Evolutionary conservation across 208 protist species (phyloP).

Genomic region (Acanthamoeba sp.): DNA sequence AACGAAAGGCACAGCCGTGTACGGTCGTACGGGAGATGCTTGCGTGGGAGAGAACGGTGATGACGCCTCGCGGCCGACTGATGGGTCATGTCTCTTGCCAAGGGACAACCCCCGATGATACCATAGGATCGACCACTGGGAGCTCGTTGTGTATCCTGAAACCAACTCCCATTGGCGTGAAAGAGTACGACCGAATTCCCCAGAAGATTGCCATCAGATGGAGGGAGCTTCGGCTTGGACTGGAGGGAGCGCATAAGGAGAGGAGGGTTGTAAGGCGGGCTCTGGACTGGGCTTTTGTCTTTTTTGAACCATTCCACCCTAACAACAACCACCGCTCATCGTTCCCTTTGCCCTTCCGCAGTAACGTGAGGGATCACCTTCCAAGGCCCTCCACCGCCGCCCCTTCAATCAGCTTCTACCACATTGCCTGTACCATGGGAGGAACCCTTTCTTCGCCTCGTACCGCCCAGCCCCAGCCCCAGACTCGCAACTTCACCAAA

Average conservation of each 20-base stretch:
- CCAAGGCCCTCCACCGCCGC: neutral
- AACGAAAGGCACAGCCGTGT: too few relatives aligned
- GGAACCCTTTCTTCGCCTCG: neutral
- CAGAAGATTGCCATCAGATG: neutral
- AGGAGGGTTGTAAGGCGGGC: neutral
- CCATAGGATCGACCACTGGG: neutral
- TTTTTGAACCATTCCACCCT: neutral
- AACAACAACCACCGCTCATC: neutral
- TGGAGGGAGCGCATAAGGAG: neutral
- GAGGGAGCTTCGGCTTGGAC: neutral
- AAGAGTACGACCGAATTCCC: neutral
- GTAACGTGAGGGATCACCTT: neutral
- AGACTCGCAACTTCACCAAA: neutral
- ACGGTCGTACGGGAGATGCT: neutral
- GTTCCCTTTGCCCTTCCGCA: neutral
- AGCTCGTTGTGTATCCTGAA: neutral
- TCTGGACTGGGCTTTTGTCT: neutral
- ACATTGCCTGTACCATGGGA: neutral
- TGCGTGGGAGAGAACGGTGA: neutral
- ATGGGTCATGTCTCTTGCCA: too few relatives aligned
- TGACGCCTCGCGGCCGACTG: neutral
- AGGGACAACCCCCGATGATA: neutral
- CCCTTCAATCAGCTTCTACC: neutral
- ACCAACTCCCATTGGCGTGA: neutral
- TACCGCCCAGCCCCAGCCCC: neutral